Conservation (phyloP, 805 yeast species). For the Myxozyma udenii region DNA sequence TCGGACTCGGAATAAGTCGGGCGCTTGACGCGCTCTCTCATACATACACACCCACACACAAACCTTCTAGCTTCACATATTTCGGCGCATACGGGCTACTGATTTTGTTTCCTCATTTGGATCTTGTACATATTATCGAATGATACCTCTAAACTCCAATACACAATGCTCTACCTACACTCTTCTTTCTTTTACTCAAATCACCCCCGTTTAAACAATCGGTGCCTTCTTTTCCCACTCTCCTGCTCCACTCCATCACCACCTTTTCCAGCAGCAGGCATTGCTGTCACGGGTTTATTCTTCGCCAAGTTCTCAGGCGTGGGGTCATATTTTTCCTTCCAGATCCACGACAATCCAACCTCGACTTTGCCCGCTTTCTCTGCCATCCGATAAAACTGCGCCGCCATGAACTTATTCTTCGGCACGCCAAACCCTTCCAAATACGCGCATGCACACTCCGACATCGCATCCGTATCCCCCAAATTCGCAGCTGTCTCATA, state of each 20-base stretch:
- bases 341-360: constrained; percentile 41
- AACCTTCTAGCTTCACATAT: no score
- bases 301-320: constrained; percentile 9
- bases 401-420: constrained; percentile 37
- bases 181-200: no score
- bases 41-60: not conserved
- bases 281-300: not conserved
- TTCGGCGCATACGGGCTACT: no score
- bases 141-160: no score
- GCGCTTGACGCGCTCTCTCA: not conserved
- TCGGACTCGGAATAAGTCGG: no score
- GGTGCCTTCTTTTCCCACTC: no score
- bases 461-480: constrained; percentile 38
- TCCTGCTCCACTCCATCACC: no score
- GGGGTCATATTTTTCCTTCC: constrained; percentile 34
- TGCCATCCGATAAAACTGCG: constrained; percentile 37
- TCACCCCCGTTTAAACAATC: no score
- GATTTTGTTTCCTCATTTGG: no score
- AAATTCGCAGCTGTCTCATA: constrained; percentile 37
- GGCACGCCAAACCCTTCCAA: constrained; percentile 35
- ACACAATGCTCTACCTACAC: no score
- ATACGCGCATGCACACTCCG: constrained; percentile 33
- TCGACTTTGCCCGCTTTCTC: constrained; percentile 34
- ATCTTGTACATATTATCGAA: no score
- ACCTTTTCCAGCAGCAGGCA: no score